Base-by-base conservation (phyloP, 2,329 filamentous ascomycete species). In the Ascochyta rabiei region DNA sequence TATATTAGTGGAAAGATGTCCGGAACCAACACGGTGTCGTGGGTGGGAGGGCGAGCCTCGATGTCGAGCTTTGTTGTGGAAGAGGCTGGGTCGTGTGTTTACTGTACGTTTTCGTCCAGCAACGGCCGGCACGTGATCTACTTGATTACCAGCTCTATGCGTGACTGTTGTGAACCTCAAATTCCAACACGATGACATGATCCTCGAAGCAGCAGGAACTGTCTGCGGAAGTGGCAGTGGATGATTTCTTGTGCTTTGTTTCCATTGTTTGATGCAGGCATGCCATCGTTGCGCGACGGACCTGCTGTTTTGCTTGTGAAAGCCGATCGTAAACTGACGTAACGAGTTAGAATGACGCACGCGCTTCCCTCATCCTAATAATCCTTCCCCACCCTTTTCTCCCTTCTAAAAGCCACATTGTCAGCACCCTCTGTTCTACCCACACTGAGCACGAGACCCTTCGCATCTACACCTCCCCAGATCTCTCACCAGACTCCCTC, bases 291-390 rank as follows among this genome's bases (percentile, higher is more conserved):
- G 40, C 5, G 40, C 40, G 26, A 31, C 31, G 40, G 12, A 9
- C 47, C 16, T 23, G 33, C 55, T 48, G 57, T 55, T 56, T 67
- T 66, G 68, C 68, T 69, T 55, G 68, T 68, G 66, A 70, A 67
- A 69, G 63, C 43, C 12, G 53, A 39, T 44, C 58, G 57, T 61
- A 45, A 45, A 47, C 43, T 69, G 68, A 71, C 69, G 65, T 70
- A 71, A 68, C 38, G 23, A 34, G 53, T 69, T 69, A 69, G 66
- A 61, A 72, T 68, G 66, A 71, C 69, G 68, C 65, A 60, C 60
- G 63, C 61, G 48, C 59, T 60, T 59, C 55, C 45, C 54, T 30
- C 59, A 63, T 66, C 68, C 63, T 68, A 70, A 67, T 69, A 65
- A 52, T 53, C 61, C 59, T 58, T 58, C 52, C 57, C 48, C 57